phyloP scores from a whole-genome alignment of 2,329 filamentous ascomycete species.

The Pseudocercospora cruenta region DNA sequence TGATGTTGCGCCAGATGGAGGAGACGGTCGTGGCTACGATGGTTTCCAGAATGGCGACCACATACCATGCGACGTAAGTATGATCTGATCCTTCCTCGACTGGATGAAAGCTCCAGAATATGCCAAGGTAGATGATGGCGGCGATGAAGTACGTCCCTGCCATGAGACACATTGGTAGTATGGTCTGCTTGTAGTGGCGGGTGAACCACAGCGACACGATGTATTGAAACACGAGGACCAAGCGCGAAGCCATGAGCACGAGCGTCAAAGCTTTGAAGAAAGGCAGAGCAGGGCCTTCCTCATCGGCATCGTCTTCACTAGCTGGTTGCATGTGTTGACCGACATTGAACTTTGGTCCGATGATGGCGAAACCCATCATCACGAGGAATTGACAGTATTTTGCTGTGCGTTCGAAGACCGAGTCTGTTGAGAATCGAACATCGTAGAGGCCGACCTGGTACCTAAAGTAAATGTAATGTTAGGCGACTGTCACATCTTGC shows the following conservation, averaged over 20 bases:
- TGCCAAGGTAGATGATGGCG: constrained; percentile 39
- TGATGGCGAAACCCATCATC: constrained; percentile 67
- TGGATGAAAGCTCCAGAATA: constrained; percentile 36
- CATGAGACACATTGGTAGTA: constrained; percentile 40
- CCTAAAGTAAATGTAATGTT: constrained; percentile 64
- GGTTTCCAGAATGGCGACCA: constrained; percentile 42
- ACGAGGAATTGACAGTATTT: constrained; percentile 65
- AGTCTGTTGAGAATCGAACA: constrained; percentile 67
- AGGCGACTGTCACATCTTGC: not conserved
- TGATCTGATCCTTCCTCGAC: constrained; percentile 22
- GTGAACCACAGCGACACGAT: constrained; percentile 41
- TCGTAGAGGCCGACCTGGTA: constrained; percentile 66
- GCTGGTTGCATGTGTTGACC: constrained; percentile 35
- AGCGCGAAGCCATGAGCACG: constrained; percentile 43
- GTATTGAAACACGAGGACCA: constrained; percentile 46
- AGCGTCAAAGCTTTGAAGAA: constrained; percentile 47
- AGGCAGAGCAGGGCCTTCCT: constrained; percentile 37
- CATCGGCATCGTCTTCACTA: constrained; percentile 42
- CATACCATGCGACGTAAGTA: constrained; percentile 59
- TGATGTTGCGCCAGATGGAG: constrained; percentile 40
- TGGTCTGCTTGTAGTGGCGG: constrained; percentile 35
- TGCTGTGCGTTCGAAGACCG: constrained; percentile 63
- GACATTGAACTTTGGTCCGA: constrained; percentile 50
- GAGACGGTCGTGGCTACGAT: constrained; percentile 38
- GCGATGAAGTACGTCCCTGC: constrained; percentile 40